Evolutionary conservation across 192 early-diverging fungal genomes (phyloP).

Genomic region (Podila epicladia): DNA sequence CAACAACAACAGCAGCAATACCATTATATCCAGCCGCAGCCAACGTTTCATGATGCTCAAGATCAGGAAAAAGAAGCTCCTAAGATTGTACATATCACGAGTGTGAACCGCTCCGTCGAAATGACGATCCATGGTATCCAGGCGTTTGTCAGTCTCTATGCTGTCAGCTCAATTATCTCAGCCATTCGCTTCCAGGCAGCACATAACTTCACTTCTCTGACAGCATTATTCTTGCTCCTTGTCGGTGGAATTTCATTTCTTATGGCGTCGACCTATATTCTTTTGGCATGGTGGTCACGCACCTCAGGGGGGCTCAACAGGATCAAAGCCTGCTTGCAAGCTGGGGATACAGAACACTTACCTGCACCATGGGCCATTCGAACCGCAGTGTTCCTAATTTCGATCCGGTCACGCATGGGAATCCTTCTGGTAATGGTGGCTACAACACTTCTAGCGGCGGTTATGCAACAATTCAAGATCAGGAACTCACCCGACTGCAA

Average conservation of each 20-base stretch:
- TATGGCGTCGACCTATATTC: constrained; percentile 6
- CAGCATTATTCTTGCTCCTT: constrained; percentile 18
- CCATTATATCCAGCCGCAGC: neutral
- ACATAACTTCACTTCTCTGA: constrained; percentile 1
- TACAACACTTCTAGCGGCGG: neutral
- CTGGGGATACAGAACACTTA: neutral
- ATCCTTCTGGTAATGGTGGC: neutral
- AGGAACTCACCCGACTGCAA: constrained; percentile 3
- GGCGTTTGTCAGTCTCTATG: constrained; percentile 20
- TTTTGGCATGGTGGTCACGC: constrained; percentile 27
- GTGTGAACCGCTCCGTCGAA: constrained; percentile 6
- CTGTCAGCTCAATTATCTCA: constrained; percentile 13
- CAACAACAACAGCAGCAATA: neutral
- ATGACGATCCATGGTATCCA: constrained; percentile 12
- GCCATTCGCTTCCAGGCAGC: constrained; percentile 5
- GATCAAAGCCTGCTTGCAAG: neutral
- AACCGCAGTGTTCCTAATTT: neutral
- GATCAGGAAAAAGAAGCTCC: neutral
- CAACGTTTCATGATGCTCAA: neutral
- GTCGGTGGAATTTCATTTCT: constrained; percentile 13
- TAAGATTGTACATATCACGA: neutral
- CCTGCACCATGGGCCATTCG: neutral
- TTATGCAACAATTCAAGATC: constrained; percentile 16
- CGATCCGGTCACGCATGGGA: constrained; percentile 9
- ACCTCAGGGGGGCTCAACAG: constrained; percentile 1